Base-by-base conservation (phyloP, 805 yeast genomes). In the Dipodascopsis tothii region DNA sequence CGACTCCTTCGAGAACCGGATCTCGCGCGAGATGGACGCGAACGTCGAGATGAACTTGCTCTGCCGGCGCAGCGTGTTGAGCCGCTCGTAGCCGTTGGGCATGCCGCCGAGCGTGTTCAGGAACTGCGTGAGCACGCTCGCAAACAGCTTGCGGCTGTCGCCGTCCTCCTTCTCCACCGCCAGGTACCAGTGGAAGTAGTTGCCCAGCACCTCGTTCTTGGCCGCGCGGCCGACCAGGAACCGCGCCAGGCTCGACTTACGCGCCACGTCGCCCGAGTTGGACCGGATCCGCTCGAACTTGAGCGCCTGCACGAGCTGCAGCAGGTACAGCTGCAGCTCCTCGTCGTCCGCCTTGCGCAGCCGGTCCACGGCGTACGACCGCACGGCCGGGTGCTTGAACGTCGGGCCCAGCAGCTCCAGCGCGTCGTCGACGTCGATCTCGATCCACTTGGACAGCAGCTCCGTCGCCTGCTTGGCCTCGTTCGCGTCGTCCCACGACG, bases 221-320 rank as follows among this genome's bases (percentile, higher is more conserved):
- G 80, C 68, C 0, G 95, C 79, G 37, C 90, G 70, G 21, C 78
- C 78, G 34, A 88, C 80, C 33, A 92, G 66, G 58, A 90, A 87
- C 41, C 77, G 75, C 2, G 70, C 68, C 33, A 69, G 41, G 38
- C 60, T 56, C 3, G 65, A 60, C 28, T 46, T 49, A 32, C 40
- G 42, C 14, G 30, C 30, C 9, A 25, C 14, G 30, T 25, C 30
- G 20, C 44, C 43, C 5, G 35, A 53, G 44, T 11, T 50, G 43
- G n/a, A 46, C 43, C 16, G 41, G 34, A 48, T 53, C 9, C 37
- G 20, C 33, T 92, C 98, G 60, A 85, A 85, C 55, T 84, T 81
- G 30, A 90, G 73, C 0, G 95, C 94, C 58, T 88, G 96, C 0
- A 90, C 97, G 16, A 90, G 68, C 62, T 92, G 98, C 43, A 90